Conservation (phyloP, 345 rosid species). For the Eutrema yunnanense region DNA sequence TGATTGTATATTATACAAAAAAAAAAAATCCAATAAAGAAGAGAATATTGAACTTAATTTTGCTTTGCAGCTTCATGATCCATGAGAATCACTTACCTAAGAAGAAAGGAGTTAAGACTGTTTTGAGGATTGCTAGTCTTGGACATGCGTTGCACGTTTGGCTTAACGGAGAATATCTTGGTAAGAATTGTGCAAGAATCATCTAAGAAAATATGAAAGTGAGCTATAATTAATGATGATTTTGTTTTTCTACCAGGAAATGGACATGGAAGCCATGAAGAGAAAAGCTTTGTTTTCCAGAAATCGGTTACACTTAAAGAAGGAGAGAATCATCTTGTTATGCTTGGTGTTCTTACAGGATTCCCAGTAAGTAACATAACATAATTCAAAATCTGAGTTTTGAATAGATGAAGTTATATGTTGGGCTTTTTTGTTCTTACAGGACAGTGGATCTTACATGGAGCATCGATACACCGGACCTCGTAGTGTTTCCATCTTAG, state of each 20-base stretch:
- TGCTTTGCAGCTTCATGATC: constrained; percentile 43
- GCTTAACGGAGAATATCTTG: constrained; percentile 65
- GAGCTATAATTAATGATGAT: neutral
- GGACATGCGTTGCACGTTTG: constrained; percentile 77
- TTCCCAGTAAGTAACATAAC: constrained; percentile 45
- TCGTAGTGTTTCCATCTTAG: constrained; percentile 59
- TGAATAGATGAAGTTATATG: neutral
- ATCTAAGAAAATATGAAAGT: neutral
- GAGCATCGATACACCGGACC: constrained; percentile 91
- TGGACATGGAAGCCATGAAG: constrained; percentile 77
- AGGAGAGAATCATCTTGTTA: constrained; percentile 48
- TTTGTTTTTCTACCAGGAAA: constrained; percentile 34
- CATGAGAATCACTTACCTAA: constrained; percentile 40
- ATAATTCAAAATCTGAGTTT: neutral
- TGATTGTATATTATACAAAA: neutral
- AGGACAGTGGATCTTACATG: constrained; percentile 97
- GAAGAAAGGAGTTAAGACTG: constrained; percentile 38
- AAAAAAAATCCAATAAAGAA: neutral
- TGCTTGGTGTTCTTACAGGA: constrained; percentile 59
- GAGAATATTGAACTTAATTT: neutral
- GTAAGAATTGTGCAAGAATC: constrained; percentile 30
- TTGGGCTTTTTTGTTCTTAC: neutral
- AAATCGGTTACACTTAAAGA: constrained; percentile 35
- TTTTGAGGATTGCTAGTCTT: constrained; percentile 65
- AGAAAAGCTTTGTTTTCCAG: constrained; percentile 77